Base-by-base conservation (phyloP, 768 basidiomycete genomes). In the Hypsizygus marmoreus region DNA sequence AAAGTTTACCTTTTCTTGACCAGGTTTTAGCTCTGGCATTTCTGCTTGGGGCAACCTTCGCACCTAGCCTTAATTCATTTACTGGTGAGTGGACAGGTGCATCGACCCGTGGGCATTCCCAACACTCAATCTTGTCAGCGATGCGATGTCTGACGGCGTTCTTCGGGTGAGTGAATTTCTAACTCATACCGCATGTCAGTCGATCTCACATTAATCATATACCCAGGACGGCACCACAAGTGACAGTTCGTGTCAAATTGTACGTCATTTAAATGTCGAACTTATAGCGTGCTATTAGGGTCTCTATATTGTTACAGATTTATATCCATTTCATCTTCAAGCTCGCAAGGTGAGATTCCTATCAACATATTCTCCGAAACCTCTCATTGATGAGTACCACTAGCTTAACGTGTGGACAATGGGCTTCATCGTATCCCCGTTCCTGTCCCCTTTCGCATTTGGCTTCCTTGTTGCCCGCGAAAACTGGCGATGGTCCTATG, bases 351-450 rank as follows among this genome's bases (percentile, higher is more conserved):
- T 79, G 33, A 43, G 64, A 41, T 20, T 16, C 12, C 9, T 13
- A 5, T 13, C 3, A 10, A 6, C 10, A 22, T 38, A 14, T 14
- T 3, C n/a, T 28, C 14, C 10, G 6, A 28, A 25, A 19, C 1
- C 8, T 13, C 16, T 22, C 33, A 16, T 41, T 47, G 10, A 38
- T 29, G 4, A 4, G 12, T 3, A 13, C 11, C 19, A 12, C 47
- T n/a, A 84, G 81, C 71, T 86, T 26, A 84, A 83, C 52, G 63
- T 82, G 39, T 86, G 84, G 85, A 86, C 84, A 3, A 80, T 87
- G 75, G 86, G 83, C 1, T 84, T 86, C 66, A 75, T 87, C 56
- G 60, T 84, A 20, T 82, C 82, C 11, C 82, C 79, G 8, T 81
- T 81, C 68, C 55, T 80, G 8, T 82, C 81, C 2, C 86, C 85